These are phyloP conservation scores for Pyrus betulifolia DNA, from an alignment of 306 rosid species.

Conservation along the genomic window DNA sequence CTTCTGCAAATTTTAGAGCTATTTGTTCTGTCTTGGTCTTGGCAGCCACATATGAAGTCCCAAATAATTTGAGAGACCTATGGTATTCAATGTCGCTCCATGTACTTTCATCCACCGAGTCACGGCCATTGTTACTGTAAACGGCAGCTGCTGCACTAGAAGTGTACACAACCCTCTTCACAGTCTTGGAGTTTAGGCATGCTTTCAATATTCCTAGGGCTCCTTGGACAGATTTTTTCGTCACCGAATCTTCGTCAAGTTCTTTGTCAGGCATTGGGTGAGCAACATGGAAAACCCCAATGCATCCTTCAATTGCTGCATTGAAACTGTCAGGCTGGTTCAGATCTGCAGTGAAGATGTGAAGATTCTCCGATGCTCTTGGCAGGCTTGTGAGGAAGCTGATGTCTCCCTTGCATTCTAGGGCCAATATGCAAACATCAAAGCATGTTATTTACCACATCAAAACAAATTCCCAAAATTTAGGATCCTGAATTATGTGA, in stretches of 20 bases:
- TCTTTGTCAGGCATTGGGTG: constrained; percentile 18
- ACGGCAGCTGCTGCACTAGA: constrained; percentile 36
- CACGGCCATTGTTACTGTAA: not conserved
- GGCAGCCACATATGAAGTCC: constrained; percentile 32
- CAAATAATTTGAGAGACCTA: constrained; percentile 3
- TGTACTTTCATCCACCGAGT: constrained; percentile 31
- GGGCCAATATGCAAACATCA: not conserved
- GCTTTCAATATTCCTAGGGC: constrained; percentile 46
- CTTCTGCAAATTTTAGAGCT: constrained; percentile 38
- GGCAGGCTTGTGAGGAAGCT: constrained; percentile 43
- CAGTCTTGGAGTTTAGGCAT: constrained; percentile 27
- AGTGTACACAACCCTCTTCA: constrained; percentile 56
- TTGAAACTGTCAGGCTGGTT: constrained; percentile 39
- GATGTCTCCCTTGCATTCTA: constrained; percentile 24
- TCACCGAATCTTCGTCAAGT: constrained; percentile 35
- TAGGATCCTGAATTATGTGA: too few relatives aligned
- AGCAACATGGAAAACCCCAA: constrained; percentile 54
- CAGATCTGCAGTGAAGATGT: constrained; percentile 41
- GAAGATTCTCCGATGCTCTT: constrained; percentile 43
- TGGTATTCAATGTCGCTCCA: constrained; percentile 39
- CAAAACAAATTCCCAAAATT: not conserved
- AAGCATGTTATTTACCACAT: not conserved
- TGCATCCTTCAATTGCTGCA: constrained; percentile 45
- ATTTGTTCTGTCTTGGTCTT: constrained; percentile 52
- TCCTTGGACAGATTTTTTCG: constrained; percentile 36